Base-by-base conservation (phyloP, 345 rosid species). In the Gossypium ekmanianum region DNA sequence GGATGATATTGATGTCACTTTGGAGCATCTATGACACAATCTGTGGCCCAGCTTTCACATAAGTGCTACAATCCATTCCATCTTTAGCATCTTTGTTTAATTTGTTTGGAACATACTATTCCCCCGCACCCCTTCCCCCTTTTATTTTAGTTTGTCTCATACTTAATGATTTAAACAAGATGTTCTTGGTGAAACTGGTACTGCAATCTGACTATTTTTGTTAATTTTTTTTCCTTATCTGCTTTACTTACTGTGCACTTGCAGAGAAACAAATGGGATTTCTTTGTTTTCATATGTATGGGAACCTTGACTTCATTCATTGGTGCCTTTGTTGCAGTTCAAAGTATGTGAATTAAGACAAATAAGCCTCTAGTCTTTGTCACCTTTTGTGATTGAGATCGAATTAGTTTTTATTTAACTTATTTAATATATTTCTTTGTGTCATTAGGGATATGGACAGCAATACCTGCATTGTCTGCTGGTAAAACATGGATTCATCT, bases 251-350 rank as follows among this genome's bases (percentile, higher is more conserved):
- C 9, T 11, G 48, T 39, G 52, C 56, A 10, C 47, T 48, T 78
- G 80, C 89, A 95, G 99, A 89, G 85, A 86, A 95, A 95, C 81
- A 95, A 90, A 79, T 81, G 97, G 20, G 98, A 93, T 81, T 95
- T 93, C 85, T 87, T 95, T 82, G 73, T 88, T 72, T 91, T 95
- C 78, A 66, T 88, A 26, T 83, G 89, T 86, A 48, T 91, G 87
- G 98, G 90, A 81, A 85, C 85, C 74, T 61, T 81, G 71, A 83
- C 93, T 14, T 86, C 98, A 18, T 74, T 77, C 43, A 9, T 90
- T 34, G 80, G 88, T 79, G 91, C 83, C 43, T 80, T 79, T 12
- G 13, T 89, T 77, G 84, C 99, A 71, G 18, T 91, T 86, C 92
- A 93, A 77, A 91, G 99, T 95, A 86, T 56, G 93, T 76, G n/a